Evolutionary conservation across 345 rosid genomes (phyloP).

Genomic region (Camelina laxa): DNA sequence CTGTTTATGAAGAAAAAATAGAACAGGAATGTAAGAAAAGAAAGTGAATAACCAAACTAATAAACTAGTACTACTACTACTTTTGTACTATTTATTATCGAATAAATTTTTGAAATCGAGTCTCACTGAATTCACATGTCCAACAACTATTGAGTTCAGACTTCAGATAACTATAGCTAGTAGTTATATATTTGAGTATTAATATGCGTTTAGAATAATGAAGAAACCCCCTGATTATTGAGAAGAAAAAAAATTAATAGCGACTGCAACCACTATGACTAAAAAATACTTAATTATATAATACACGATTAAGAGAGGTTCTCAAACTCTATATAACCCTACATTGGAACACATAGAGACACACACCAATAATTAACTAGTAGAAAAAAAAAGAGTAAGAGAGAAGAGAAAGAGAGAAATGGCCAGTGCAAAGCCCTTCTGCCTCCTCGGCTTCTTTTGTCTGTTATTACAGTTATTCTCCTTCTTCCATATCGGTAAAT

Average conservation of each 20-base stretch:
- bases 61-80: background rate
- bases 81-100: background rate
- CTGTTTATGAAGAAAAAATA: background rate
- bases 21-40: background rate
- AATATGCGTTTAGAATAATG: conserved; percentile 24
- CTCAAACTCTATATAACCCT: conserved; percentile 37
- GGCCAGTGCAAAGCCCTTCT: conserved; percentile 39
- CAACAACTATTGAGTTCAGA: conserved; percentile 34
- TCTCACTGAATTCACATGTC: conserved; percentile 33
- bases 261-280: conserved; percentile 34
- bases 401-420: conserved; percentile 28
- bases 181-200: conserved; percentile 23
- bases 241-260: conserved; percentile 4
- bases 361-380: conserved; percentile 22
- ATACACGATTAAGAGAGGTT: conserved; percentile 27
- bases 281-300: conserved; percentile 20
- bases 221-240: conserved; percentile 6
- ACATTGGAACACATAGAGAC: conserved; percentile 27
- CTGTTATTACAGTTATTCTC: conserved; percentile 54
- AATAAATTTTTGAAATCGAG: conserved; percentile 6
- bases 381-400: conserved; percentile 6
- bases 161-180: conserved; percentile 18
- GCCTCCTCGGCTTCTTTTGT: conserved; percentile 43
- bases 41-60: background rate
- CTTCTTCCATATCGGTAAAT: conserved; percentile 57